Evolutionary conservation across 1,284 basidiomycete species (phyloP), one percentile per base, ranked within the genome.

Genomic region (Ustilago xerochloae): DNA sequence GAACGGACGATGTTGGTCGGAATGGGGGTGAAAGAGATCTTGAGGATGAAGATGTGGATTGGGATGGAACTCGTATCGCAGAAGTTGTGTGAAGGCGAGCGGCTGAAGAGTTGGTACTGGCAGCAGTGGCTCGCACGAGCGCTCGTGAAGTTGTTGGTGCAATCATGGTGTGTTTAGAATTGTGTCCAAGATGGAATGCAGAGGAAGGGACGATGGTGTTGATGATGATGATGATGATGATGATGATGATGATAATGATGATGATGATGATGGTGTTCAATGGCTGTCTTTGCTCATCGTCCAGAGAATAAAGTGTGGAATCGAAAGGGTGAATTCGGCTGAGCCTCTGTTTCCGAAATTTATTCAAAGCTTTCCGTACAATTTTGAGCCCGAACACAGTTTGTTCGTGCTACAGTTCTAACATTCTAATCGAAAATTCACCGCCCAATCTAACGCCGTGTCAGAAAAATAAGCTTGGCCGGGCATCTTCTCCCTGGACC

Each of bases 11-110:
- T 2, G 47, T 77, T 0, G 70, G 68, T 10, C 76, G 70, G 49
- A 80, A 78, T 0, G 76, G 69, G 8, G 72, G 69, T 8, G 69
- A 71, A 24, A 79, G 56, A 2, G 69, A 69, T 4, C 65, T 39
- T 6, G 38, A 18, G 20, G 22, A 24, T 12, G 60, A 51, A 8
- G 32, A 45, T 13, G 46, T 57, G 15, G 30, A 45, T 16, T 46
- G 43, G 22, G 63, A 59, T 46, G 45, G 22, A 26, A 13, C 41
- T 32, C 54, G 53, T 51, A 57, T 41, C 20, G 61, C 12, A 6
- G 61, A 10, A 2, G 50, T n/a, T 29, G 24, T 24, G 18, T 33
- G 36, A 22, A 54, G 43, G 47, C 22, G 38, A 5, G 47, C 9
- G 2, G 39, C 33, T 6, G 50, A 43, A 16, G 49, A 15, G 35